Evolutionary conservation across 345 rosid species (phyloP).

Genomic region (Pistacia integerrima): DNA sequence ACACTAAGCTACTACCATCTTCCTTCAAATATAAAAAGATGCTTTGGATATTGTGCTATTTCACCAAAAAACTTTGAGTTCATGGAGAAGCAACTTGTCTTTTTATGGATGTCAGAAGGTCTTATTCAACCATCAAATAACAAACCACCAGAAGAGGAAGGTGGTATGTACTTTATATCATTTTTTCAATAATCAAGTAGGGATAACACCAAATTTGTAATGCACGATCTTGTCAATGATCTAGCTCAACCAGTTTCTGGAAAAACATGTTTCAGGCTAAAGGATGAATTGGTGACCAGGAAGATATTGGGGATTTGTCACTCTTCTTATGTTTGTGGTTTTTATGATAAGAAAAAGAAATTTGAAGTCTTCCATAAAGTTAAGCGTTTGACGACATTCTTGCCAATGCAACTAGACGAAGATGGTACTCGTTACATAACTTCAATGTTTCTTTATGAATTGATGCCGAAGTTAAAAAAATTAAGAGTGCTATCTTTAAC

Average conservation of each 20-base stretch:
- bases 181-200: slow-evolving; percentile 1
- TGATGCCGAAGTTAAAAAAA: not conserved
- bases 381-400: not conserved
- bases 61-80: slow-evolving; percentile 20
- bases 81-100: slow-evolving; percentile 16
- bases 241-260: slow-evolving; percentile 11
- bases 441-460: too few relatives aligned
- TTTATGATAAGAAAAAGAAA: not conserved
- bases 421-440: not conserved
- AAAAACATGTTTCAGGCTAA: not conserved
- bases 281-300: too few relatives aligned
- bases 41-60: slow-evolving; percentile 25
- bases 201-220: not conserved
- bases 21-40: slow-evolving; percentile 19
- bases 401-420: not conserved
- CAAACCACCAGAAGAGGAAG: slow-evolving; percentile 13
- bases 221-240: slow-evolving; percentile 28
- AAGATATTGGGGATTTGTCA: not conserved
- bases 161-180: slow-evolving; percentile 18
- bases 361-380: not conserved
- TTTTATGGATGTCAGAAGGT: slow-evolving; percentile 29
- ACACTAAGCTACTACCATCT: not conserved
- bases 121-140: not conserved
- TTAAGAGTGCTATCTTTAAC: not conserved
- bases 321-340: not conserved